Percentiles rank a stretch among this genome's conserved stretches.
Conservation (phyloP, 2,329 filamentous ascomycete genomes). For the Dendrostoma leiphaemia region DNA sequence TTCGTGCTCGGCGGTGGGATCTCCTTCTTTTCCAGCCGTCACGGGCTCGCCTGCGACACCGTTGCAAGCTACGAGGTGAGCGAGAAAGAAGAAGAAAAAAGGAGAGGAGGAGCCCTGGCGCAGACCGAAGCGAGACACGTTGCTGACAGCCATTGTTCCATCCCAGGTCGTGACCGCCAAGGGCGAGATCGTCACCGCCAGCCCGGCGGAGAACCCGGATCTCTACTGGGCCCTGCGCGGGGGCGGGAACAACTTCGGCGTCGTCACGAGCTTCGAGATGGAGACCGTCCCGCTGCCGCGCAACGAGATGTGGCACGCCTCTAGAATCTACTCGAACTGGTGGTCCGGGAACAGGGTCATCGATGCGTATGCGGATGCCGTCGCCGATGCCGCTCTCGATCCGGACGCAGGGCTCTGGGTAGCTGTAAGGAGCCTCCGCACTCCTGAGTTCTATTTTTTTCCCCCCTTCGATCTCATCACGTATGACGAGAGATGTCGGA, state of each 20-base stretch:
- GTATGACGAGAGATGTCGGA: too few relatives aligned
- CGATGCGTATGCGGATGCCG: slow-evolving; percentile 31
- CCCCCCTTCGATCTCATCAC: too few relatives aligned
- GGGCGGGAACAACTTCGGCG: slow-evolving; percentile 42
- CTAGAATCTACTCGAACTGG: slow-evolving; percentile 29
- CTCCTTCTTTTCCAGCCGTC: slow-evolving; percentile 4
- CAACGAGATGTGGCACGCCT: slow-evolving; percentile 37
- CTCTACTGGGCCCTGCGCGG: slow-evolving; percentile 53
- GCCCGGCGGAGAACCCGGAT: slow-evolving; percentile 40
- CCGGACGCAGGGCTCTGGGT: slow-evolving; percentile 26
- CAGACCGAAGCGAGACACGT: neutral
- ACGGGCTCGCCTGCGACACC: slow-evolving; percentile 6
- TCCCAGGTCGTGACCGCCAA: slow-evolving; percentile 18
- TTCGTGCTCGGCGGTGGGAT: slow-evolving; percentile 6
- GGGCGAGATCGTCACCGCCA: slow-evolving; percentile 28
- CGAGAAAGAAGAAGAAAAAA: too few relatives aligned
- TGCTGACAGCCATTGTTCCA: slow-evolving; percentile 28
- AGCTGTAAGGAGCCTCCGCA: too few relatives aligned
- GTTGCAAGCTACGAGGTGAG: slow-evolving; percentile 8
- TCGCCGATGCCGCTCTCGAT: slow-evolving; percentile 28
- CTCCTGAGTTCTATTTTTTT: too few relatives aligned
- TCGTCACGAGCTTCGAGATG: slow-evolving; percentile 50
- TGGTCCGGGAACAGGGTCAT: slow-evolving; percentile 27
- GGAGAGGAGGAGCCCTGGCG: neutral
- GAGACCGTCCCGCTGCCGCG: slow-evolving; percentile 30